These are phyloP conservation scores for Malus hybrid DNA, from an alignment of 331 rosid species.

Conservation along the genomic window DNA sequence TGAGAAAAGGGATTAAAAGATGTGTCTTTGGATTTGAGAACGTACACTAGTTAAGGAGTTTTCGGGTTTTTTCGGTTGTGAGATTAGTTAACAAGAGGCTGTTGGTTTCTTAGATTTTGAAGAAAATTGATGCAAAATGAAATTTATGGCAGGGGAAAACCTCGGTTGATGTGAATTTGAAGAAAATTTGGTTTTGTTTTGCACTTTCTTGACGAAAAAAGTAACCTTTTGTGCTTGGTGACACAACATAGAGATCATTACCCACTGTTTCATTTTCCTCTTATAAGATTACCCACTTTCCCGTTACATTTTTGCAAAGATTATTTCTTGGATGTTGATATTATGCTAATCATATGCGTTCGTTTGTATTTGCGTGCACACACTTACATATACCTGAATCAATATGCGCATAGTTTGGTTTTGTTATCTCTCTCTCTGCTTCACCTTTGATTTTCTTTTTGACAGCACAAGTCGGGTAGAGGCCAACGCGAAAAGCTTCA, in stretches of 20 bases:
- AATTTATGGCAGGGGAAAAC: not conserved
- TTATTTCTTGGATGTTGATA: not conserved
- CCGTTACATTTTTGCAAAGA: not conserved
- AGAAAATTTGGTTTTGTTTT: not conserved
- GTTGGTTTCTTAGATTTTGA: not conserved
- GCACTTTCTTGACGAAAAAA: not conserved
- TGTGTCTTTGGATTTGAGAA: not conserved
- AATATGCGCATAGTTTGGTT: not conserved
- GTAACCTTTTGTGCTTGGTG: not conserved
- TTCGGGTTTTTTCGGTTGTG: not conserved
- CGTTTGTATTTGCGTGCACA: not conserved
- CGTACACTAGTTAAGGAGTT: not conserved
- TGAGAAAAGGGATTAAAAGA: not conserved
- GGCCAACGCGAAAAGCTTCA: constrained; percentile 94
- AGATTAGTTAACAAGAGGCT: not conserved
- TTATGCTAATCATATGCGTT: not conserved
- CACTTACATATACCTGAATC: not conserved
- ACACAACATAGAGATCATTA: not conserved
- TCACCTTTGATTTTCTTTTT: constrained; percentile 7
- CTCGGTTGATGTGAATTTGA: not conserved
- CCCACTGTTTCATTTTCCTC: not conserved
- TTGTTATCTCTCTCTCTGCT: not conserved
- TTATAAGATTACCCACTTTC: not conserved
- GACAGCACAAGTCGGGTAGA: constrained; percentile 84
- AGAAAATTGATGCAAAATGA: not conserved